Evolutionary conservation across 495 filamentous ascomycete genomes (phyloP).

Genomic region (Mycothermus thermophilus): DNA sequence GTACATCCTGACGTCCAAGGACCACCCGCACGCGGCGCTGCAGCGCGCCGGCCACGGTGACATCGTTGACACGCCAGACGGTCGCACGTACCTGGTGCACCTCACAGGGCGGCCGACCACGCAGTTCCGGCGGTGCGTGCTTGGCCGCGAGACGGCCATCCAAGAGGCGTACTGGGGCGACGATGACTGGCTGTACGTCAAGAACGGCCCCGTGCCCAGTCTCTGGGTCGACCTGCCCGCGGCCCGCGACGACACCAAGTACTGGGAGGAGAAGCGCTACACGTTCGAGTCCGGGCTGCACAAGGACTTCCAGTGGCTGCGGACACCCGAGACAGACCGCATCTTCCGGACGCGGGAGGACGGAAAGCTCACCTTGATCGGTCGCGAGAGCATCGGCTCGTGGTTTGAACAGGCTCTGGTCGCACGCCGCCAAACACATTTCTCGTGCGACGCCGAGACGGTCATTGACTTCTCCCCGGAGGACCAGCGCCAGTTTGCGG

Average conservation of each 20-base stretch:
- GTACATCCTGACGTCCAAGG: constrained; percentile 32
- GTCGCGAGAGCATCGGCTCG: constrained; percentile 36
- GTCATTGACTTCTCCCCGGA: constrained; percentile 35
- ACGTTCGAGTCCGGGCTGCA: constrained; percentile 32
- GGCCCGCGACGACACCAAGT: constrained; percentile 30
- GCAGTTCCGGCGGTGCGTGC: constrained; percentile 38
- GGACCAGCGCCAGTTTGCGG: constrained; percentile 43
- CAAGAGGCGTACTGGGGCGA: constrained; percentile 42
- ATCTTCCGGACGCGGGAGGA: constrained; percentile 28
- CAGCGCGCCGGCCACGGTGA: constrained; percentile 47
- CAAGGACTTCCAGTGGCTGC: constrained; percentile 43
- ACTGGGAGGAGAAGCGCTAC: constrained; percentile 40
- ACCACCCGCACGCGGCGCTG: constrained; percentile 30
- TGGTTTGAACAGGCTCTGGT: constrained; percentile 46
- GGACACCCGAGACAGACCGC: constrained; percentile 40
- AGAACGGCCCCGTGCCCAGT: constrained; percentile 40
- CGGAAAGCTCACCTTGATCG: constrained; percentile 31
- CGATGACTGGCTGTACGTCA: constrained; percentile 43
- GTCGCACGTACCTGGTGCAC: constrained; percentile 43
- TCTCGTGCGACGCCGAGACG: constrained; percentile 43
- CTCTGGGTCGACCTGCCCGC: constrained; percentile 39
- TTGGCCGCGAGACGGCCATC: constrained; percentile 41
- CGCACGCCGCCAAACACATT: constrained; percentile 39
- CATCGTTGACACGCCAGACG: constrained; percentile 43
- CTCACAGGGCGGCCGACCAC: constrained; percentile 39